These are phyloP conservation scores for Eutrema salsugineum DNA, from an alignment of 441 rosid species.

Conservation along the genomic window DNA sequence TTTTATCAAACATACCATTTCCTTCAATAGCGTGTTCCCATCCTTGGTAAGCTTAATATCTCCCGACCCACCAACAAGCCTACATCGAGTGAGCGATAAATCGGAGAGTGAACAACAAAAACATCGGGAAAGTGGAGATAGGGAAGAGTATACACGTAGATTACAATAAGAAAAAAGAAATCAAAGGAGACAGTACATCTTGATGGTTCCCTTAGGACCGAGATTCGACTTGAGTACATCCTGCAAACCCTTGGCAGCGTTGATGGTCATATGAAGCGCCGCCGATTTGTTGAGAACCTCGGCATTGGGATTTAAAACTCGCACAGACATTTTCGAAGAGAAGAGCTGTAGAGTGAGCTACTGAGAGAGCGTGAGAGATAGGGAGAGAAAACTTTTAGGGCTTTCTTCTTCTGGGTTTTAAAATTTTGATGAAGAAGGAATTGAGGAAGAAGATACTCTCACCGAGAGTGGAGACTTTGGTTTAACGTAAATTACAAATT, in stretches of 20 bases:
- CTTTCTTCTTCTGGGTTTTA: constrained; percentile 30
- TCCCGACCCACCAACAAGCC: constrained; percentile 99
- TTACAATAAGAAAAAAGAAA: not conserved
- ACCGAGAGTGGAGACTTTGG: not conserved
- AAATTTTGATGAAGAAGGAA: not conserved
- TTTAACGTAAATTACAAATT: not conserved
- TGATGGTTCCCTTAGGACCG: constrained; percentile 96
- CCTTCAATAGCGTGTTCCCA: constrained; percentile 89
- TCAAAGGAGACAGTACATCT: constrained; percentile 47
- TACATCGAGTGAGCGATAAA: constrained; percentile 19
- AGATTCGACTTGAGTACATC: constrained; percentile 91
- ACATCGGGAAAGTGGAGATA: not conserved
- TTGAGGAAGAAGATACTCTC: not conserved
- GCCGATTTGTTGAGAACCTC: constrained; percentile 98
- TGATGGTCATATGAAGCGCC: constrained; percentile 97
- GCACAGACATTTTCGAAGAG: constrained; percentile 63
- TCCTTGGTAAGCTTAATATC: constrained; percentile 97
- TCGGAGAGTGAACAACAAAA: not conserved
- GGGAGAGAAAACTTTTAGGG: constrained; percentile 16
- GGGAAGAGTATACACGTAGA: not conserved
- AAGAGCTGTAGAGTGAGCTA: not conserved
- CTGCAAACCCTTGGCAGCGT: constrained; percentile 94
- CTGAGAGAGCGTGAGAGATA: not conserved
- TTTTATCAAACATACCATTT: constrained; percentile 57
- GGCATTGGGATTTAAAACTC: constrained; percentile 92